Evolutionary conservation across 2,329 filamentous ascomycete species (phyloP).

Genomic region (Fusarium armeniacum): DNA sequence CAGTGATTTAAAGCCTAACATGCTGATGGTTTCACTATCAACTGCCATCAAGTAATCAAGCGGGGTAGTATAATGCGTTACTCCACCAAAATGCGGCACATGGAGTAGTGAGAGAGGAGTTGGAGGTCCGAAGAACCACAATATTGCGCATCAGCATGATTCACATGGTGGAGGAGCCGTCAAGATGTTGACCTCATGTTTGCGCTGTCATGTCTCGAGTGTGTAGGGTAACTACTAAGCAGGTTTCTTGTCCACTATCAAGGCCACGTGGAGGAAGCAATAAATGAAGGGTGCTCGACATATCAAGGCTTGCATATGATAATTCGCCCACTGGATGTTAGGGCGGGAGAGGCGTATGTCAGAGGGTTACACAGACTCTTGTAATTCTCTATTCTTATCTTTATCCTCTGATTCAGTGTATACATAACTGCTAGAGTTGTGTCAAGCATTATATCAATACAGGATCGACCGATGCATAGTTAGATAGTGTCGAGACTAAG

Average conservation of each 20-base stretch:
- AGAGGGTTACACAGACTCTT: conserved; percentile 6
- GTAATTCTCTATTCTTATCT: conserved; percentile 15
- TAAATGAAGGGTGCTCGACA: conserved; percentile 4
- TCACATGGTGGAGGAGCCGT: conserved; percentile 5
- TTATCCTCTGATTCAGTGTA: conserved; percentile 4
- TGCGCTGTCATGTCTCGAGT: background rate
- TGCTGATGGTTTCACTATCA: background rate
- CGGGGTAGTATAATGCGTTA: conserved; percentile 1
- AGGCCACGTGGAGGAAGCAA: conserved; percentile 45
- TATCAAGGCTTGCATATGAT: conserved; percentile 25
- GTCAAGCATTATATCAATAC: background rate
- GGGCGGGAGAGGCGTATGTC: conserved; percentile 38
- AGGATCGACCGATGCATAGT: conserved; percentile 40
- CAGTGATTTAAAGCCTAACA: background rate
- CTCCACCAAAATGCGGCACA: conserved; percentile 9
- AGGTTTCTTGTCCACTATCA: conserved; percentile 41
- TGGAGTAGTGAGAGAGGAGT: conserved; percentile 13
- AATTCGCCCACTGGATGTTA: conserved; percentile 22
- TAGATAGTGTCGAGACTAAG: conserved; percentile 40
- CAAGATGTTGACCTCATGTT: conserved; percentile 4
- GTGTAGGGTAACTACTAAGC: conserved; percentile 9
- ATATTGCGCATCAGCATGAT: background rate
- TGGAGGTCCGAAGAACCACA: conserved; percentile 18
- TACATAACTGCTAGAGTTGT: background rate
- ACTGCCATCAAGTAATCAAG: background rate